phyloP scores from a whole-genome alignment of 306 rosid genomes.

The Erythrophleum fordii region DNA sequence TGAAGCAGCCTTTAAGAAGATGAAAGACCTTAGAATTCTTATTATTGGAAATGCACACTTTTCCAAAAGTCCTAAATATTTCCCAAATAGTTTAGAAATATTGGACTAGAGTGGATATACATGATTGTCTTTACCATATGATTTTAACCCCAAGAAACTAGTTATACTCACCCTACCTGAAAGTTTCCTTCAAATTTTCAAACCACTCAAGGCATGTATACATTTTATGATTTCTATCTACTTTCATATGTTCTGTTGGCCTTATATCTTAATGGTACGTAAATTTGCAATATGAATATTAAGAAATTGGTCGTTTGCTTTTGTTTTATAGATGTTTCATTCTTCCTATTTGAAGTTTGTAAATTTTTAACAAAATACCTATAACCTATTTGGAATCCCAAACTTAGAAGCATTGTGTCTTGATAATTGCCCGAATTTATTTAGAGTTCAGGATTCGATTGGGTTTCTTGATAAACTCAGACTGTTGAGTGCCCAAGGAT shows the following conservation, averaged over 20 bases:
- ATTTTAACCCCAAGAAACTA: not conserved
- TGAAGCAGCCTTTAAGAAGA: not conserved
- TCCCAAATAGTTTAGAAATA: conserved; percentile 17
- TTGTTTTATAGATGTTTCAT: not conserved
- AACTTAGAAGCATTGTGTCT: not conserved
- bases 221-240: not conserved
- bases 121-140: not conserved
- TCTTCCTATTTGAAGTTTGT: not conserved
- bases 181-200: not conserved
- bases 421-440: not conserved
- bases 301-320: not conserved
- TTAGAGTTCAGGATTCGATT: not conserved
- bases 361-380: not conserved
- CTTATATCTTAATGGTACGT: no score
- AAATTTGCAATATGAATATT: not conserved
- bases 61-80: not conserved
- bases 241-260: not conserved
- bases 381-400: not conserved
- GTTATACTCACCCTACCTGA: not conserved
- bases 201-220: not conserved
- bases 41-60: not conserved
- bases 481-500: conserved; percentile 15
- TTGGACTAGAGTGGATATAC: not conserved
- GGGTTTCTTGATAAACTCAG: not conserved
- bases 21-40: not conserved